Base-by-base conservation (phyloP, 2,329 filamentous ascomycete species). In the Sarocladium kiliense region DNA sequence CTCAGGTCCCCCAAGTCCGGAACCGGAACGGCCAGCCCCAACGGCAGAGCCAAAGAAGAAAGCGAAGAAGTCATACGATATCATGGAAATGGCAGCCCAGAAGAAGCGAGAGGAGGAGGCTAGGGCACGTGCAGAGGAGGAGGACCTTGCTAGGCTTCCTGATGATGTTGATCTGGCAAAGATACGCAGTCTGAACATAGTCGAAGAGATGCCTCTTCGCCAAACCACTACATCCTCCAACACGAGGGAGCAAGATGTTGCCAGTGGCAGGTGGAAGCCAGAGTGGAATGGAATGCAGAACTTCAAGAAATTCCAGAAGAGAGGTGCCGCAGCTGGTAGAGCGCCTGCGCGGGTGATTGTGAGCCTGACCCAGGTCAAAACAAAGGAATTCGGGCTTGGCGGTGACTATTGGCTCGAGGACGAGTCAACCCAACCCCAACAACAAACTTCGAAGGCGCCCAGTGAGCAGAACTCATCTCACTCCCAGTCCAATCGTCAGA, bases 251-350 rank as follows among this genome's bases (percentile, higher is more conserved):
- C 71, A 76, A 56, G 78, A 81, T 19, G 68, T 77, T 44, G 75
- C 72, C 1, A 74, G 76, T 42, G 77, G 78, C 4, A 79, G 89
- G 39, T 97, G 93, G 92, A 83, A 97, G 61, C 85, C 90, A 1
- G 79, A 79, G 37, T 99, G 94, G 94, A 96, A 97, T 66, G 94
- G 93, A 1, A 81, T 93, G 42, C 93, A 91, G 70, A 97, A 99
- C 66, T 99, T 96, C 74, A 99, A 99, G 69, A 88, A 84, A 63
- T 99, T 99, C 65, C 78, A 79, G 21, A 78, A 77, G 55, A 77
- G 82, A 54, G 85, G 82, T 23, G 80, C 80, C 19, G 60, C 61
- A 5, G 59, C 64, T 2, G 73, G 78, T 5, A 68, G 78, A 16
- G 67, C 71, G 2, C 67, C 71, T 1, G 68, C 73, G 26, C 74